These are phyloP conservation scores for Citrus australasica DNA, from an alignment of 345 rosid genomes.

Conservation along the genomic window DNA sequence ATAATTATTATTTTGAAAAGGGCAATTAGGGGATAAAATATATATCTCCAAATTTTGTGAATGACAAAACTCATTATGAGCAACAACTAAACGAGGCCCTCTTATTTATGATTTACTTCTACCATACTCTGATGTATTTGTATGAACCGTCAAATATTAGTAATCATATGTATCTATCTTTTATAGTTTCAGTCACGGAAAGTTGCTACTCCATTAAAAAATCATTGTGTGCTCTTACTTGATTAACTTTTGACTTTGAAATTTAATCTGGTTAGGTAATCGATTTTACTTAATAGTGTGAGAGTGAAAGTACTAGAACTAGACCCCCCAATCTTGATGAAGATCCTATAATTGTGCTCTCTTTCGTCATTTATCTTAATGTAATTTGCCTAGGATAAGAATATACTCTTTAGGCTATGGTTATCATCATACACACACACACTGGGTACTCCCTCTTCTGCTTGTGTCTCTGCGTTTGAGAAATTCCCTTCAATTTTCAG, in stretches of 20 bases:
- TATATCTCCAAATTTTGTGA: conserved; percentile 32
- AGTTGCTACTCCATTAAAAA: background rate
- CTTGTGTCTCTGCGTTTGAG: conserved; percentile 14
- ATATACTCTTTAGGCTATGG: background rate
- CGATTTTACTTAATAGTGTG: background rate
- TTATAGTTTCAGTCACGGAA: background rate
- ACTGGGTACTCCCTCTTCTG: background rate
- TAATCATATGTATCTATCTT: background rate
- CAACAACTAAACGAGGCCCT: background rate
- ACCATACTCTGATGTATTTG: background rate
- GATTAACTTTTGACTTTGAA: background rate
- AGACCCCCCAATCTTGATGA: background rate
- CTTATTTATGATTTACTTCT: background rate
- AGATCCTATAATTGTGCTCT: background rate
- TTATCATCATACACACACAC: conserved; percentile 2
- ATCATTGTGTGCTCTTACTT: background rate
- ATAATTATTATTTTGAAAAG: background rate
- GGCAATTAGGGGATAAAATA: conserved; percentile 17
- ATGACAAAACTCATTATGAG: background rate
- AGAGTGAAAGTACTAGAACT: background rate
- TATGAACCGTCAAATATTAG: background rate
- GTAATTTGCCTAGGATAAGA: conserved; percentile 4
- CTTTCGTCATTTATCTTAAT: background rate
- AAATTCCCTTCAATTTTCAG: background rate
- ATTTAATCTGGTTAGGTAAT: background rate